Percentiles rank a stretch among this genome's conserved stretches.
Evolutionary conservation across 2,329 filamentous ascomycete species (phyloP).

Genomic region (Ophiostoma pallidulum): DNA sequence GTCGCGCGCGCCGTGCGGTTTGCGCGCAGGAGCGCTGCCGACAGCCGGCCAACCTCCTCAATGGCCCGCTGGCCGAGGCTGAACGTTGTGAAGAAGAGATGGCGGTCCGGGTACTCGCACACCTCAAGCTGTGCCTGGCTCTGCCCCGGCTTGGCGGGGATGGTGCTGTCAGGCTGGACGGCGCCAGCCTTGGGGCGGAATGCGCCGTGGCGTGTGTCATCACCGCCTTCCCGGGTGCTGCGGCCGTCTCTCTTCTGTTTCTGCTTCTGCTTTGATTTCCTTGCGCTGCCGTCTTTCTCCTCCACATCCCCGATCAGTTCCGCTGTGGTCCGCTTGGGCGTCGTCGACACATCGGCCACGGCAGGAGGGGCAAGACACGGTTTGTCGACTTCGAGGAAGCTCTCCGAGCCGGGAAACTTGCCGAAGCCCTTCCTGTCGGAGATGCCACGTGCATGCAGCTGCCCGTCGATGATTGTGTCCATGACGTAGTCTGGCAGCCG

Average conservation of each 20-base stretch:
- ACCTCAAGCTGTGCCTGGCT: slow-evolving; percentile 14
- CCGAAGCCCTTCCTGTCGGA: slow-evolving; percentile 37
- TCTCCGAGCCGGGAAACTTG: slow-evolving; percentile 23
- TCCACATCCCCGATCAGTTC: neutral
- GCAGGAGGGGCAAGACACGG: slow-evolving; percentile 29
- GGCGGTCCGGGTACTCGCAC: slow-evolving; percentile 36
- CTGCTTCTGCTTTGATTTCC: no score
- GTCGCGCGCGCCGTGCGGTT: neutral
- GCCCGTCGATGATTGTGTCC: slow-evolving; percentile 29
- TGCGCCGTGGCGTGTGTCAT: neutral
- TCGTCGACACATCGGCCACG: neutral
- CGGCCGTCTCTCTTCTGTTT: no score
- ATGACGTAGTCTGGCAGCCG: slow-evolving; percentile 33
- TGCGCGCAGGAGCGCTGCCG: slow-evolving; percentile 7
- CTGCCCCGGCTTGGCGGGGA: neutral
- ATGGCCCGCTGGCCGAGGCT: slow-evolving; percentile 32
- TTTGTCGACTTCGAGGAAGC: slow-evolving; percentile 33
- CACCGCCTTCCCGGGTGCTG: no score
- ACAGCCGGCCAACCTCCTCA: slow-evolving; percentile 12
- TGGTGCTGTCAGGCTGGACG: neutral
- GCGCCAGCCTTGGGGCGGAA: neutral
- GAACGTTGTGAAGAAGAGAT: slow-evolving; percentile 45
- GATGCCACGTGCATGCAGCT: slow-evolving; percentile 22
- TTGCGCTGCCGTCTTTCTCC: neutral
- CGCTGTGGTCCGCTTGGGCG: neutral